Conservation (phyloP, 805 yeast species). For the Yarrowia sp. region DNA sequence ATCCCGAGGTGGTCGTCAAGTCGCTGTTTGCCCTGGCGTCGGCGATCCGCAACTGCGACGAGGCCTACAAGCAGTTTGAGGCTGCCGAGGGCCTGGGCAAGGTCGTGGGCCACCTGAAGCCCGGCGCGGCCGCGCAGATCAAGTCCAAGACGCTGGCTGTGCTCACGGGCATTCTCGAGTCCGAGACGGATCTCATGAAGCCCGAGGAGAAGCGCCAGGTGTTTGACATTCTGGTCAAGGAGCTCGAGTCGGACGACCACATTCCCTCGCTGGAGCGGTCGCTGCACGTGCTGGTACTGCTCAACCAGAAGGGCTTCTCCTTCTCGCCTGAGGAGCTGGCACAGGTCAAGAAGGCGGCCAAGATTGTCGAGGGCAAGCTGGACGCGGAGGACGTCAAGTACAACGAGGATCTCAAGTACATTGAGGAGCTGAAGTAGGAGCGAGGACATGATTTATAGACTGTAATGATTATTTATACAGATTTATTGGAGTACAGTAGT, state of each 20-base stretch:
- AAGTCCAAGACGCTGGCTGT: constrained; percentile 30
- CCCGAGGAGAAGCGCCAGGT: constrained; percentile 27
- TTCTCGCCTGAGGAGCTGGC: constrained; percentile 22
- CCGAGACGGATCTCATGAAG: constrained; percentile 32
- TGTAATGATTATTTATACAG: no score
- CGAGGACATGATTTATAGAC: background rate
- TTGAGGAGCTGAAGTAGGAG: constrained; percentile 26
- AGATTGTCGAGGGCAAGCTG: background rate
- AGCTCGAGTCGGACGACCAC: constrained; percentile 31
- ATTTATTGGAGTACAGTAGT: no score
- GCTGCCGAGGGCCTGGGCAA: constrained; percentile 61
- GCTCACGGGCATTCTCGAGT: constrained; percentile 30
- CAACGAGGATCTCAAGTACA: constrained; percentile 23
- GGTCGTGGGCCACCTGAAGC: constrained; percentile 38
- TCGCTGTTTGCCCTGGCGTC: constrained; percentile 77
- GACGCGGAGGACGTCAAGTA: constrained; percentile 24
- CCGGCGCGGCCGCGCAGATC: constrained; percentile 20
- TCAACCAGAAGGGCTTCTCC: constrained; percentile 29
- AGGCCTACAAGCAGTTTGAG: constrained; percentile 56
- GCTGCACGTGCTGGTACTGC: constrained; percentile 32
- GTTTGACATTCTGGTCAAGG: constrained; percentile 26
- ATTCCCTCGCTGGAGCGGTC: constrained; percentile 38
- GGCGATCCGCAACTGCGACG: constrained; percentile 63
- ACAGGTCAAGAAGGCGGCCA: constrained; percentile 14
- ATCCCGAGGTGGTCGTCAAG: constrained; percentile 47